Evolutionary conservation across 257 asterid genomes (phyloP).

Genomic region (Solanum appendiculatum): DNA sequence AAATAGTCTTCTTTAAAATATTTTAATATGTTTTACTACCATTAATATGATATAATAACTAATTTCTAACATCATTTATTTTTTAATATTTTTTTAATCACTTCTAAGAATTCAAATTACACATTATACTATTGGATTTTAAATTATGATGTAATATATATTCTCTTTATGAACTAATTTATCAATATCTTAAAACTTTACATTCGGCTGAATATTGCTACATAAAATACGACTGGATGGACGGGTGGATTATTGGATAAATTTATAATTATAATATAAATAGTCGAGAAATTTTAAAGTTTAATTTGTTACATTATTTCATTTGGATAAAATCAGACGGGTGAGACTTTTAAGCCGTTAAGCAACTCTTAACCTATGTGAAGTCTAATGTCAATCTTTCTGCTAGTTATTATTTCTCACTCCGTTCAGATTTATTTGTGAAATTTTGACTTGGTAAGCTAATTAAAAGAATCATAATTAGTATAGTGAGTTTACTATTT

Average conservation of each 20-base stretch:
- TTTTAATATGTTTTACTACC: background rate
- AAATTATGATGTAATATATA: background rate
- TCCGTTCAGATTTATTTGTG: too few relatives aligned
- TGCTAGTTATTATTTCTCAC: background rate
- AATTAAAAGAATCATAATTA: too few relatives aligned
- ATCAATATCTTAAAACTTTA: background rate
- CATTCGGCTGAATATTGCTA: background rate
- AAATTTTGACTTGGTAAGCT: too few relatives aligned
- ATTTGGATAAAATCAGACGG: background rate
- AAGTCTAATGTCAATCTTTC: background rate
- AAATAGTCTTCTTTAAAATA: background rate
- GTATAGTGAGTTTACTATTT: too few relatives aligned
- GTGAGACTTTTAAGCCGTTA: background rate
- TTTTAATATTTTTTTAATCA: background rate
- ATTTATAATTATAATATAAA: background rate
- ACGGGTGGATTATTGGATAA: background rate
- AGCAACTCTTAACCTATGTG: background rate
- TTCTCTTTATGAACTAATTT: background rate
- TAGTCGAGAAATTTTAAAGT: background rate
- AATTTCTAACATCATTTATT: background rate
- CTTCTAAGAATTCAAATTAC: background rate
- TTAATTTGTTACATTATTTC: background rate
- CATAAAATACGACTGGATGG: background rate
- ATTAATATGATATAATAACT: background rate
- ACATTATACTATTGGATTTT: background rate